phyloP scores from a whole-genome alignment of 768 basidiomycete genomes.

The Psilocybe sp. region DNA sequence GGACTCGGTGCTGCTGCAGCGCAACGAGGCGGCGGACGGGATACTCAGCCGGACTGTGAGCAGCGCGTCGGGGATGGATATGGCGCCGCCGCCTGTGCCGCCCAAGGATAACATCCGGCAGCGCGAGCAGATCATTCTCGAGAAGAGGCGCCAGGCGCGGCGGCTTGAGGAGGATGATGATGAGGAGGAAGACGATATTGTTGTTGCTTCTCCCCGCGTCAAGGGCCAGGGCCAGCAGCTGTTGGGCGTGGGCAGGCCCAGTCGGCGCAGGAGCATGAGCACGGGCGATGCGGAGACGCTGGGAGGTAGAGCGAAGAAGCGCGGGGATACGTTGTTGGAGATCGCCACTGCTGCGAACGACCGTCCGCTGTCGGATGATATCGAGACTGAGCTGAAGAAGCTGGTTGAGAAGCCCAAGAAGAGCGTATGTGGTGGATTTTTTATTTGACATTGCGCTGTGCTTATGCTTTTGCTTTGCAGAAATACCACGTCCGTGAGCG shows the following conservation, averaged over 20 bases:
- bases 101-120: conserved; percentile 64
- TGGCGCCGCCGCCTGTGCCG: conserved; percentile 49
- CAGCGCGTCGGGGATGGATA: conserved; percentile 35
- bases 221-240: conserved; percentile 23
- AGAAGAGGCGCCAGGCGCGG: conserved; percentile 64
- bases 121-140: conserved; percentile 67
- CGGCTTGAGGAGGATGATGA: conserved; percentile 39
- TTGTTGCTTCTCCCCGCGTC: conserved; percentile 7
- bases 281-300: conserved; percentile 67
- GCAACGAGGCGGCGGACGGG: conserved; percentile 28
- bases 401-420: conserved; percentile 48
- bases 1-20: conserved; percentile 42
- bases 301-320: conserved; percentile 28
- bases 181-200: too few species aligned
- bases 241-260: conserved; percentile 47
- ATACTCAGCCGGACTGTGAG: conserved; percentile 39
- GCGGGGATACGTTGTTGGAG: conserved; percentile 37
- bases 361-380: conserved; percentile 63
- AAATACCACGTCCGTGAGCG: conserved; percentile 83
- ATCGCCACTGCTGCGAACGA: conserved; percentile 36
- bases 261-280: conserved; percentile 70
- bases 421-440: conserved; percentile 30
- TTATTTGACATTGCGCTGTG: neutral
- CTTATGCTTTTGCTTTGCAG: conserved; percentile 30
- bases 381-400: conserved; percentile 70